Percentiles rank a stretch among this genome's conserved stretches.
phyloP scores from a whole-genome alignment of 2,329 filamentous ascomycete genomes.

The Aspergillus pseudoterreus region DNA sequence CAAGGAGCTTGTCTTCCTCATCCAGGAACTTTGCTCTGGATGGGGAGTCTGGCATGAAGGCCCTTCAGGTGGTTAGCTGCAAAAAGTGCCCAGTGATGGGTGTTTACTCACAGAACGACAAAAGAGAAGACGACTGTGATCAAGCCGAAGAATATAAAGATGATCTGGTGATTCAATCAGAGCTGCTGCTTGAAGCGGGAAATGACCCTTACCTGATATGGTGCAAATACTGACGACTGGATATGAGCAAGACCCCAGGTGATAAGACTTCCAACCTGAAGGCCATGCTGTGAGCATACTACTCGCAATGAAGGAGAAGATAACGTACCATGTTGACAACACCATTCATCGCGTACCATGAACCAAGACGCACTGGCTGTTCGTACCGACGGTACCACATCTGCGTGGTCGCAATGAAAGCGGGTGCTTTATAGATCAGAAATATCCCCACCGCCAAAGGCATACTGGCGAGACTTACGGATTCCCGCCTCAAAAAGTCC shows the following conservation, averaged over 20 bases:
- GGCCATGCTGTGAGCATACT: background rate
- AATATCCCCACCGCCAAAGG: background rate
- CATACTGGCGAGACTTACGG: constrained; percentile 18
- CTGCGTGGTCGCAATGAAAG: constrained; percentile 51
- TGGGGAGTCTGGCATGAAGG: constrained; percentile 63
- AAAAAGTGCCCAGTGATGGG: no score
- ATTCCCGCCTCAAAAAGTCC: constrained; percentile 54
- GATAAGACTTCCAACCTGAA: constrained; percentile 49
- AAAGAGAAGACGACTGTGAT: constrained; percentile 52
- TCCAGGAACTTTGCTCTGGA: constrained; percentile 57
- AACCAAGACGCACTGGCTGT: constrained; percentile 48
- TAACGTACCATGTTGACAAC: constrained; percentile 48
- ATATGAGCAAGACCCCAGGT: constrained; percentile 53
- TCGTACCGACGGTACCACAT: constrained; percentile 55
- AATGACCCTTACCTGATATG: constrained; percentile 46
- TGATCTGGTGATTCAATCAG: constrained; percentile 20
- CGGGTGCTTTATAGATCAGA: constrained; percentile 37
- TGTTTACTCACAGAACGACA: constrained; percentile 43
- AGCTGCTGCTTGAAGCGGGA: background rate
- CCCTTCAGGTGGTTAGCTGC: constrained; percentile 8
- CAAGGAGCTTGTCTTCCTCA: constrained; percentile 55
- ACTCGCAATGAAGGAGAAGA: background rate
- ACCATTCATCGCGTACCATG: constrained; percentile 57
- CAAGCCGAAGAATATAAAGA: constrained; percentile 38
- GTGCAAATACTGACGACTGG: constrained; percentile 38